Evolutionary conservation across 2,329 filamentous ascomycete species (phyloP).

Genomic region (Penicillium janthinellum): DNA sequence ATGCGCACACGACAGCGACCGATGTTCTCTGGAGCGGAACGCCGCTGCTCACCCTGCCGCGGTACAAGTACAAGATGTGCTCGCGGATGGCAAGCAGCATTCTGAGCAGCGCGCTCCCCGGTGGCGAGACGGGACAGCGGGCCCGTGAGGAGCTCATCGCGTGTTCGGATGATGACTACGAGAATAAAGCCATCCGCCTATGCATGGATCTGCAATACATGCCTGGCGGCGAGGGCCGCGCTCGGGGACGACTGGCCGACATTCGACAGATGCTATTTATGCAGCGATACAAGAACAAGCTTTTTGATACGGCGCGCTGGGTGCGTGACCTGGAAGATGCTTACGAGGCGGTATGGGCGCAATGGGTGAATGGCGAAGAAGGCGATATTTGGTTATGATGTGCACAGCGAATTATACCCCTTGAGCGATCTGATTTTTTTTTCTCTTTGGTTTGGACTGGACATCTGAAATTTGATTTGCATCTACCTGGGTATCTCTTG

Average conservation of each 20-base stretch:
- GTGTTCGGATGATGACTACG: slow-evolving; percentile 77
- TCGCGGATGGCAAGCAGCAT: slow-evolving; percentile 97
- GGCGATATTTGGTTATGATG: slow-evolving; percentile 83
- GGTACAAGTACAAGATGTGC: slow-evolving; percentile 98
- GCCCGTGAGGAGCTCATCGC: slow-evolving; percentile 78
- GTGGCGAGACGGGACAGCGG: slow-evolving; percentile 63
- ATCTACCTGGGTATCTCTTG: background rate
- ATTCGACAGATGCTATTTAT: slow-evolving; percentile 81
- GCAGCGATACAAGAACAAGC: slow-evolving; percentile 77
- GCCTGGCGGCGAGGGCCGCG: slow-evolving; percentile 37
- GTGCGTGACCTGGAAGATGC: slow-evolving; percentile 84
- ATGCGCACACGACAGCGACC: slow-evolving; percentile 95
- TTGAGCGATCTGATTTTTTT: slow-evolving; percentile 35
- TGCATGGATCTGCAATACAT: slow-evolving; percentile 65
- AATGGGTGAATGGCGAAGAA: slow-evolving; percentile 83
- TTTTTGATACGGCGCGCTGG: slow-evolving; percentile 93
- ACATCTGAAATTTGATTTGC: slow-evolving; percentile 1
- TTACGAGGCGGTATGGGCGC: slow-evolving; percentile 84
- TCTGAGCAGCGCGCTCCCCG: slow-evolving; percentile 82
- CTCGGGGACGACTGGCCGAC: slow-evolving; percentile 70
- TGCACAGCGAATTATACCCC: slow-evolving; percentile 39
- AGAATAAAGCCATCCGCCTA: slow-evolving; percentile 71
- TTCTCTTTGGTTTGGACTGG: background rate
- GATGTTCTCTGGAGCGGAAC: slow-evolving; percentile 97
- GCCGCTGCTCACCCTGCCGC: slow-evolving; percentile 82